Evolutionary conservation across 805 yeast genomes (phyloP).

Genomic region (Maudiozyma barnettii): DNA sequence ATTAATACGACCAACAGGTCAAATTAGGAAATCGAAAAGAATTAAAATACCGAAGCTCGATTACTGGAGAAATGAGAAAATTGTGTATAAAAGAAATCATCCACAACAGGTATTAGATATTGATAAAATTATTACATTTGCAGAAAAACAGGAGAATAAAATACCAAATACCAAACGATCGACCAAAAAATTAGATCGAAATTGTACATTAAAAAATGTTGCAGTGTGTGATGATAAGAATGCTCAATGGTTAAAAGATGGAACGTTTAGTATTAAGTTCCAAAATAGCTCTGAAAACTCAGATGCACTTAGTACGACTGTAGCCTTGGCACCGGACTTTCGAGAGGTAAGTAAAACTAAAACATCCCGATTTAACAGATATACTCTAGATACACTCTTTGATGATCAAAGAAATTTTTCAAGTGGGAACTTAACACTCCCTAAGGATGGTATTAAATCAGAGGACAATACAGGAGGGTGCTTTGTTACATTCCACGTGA

Average conservation of each 20-base stretch:
- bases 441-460: slow-evolving; percentile 51
- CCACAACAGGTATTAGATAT: slow-evolving; percentile 44
- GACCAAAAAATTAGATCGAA: background rate
- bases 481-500: slow-evolving; percentile 63
- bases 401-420: slow-evolving; percentile 54
- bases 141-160: slow-evolving; percentile 1
- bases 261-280: slow-evolving; percentile 16
- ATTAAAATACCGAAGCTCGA: slow-evolving; percentile 63
- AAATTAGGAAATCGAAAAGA: slow-evolving; percentile 53
- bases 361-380: slow-evolving; percentile 40
- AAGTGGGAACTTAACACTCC: slow-evolving; percentile 60
- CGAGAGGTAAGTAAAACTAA: slow-evolving; percentile 37
- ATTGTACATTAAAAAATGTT: too few relatives aligned
- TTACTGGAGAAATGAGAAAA: slow-evolving; percentile 75
- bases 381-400: slow-evolving; percentile 52
- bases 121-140: slow-evolving; percentile 44
- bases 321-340: slow-evolving; percentile 58
- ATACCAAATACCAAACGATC: background rate
- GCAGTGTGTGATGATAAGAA: background rate
- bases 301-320: slow-evolving; percentile 10
- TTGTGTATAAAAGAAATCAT: slow-evolving; percentile 43
- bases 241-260: slow-evolving; percentile 23
- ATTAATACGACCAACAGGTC: background rate
- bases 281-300: background rate
- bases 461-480: slow-evolving; percentile 47